Evolutionary conservation across 805 yeast genomes (phyloP), one percentile per base, ranked within the genome.

Genomic region (Candida maltosa): DNA sequence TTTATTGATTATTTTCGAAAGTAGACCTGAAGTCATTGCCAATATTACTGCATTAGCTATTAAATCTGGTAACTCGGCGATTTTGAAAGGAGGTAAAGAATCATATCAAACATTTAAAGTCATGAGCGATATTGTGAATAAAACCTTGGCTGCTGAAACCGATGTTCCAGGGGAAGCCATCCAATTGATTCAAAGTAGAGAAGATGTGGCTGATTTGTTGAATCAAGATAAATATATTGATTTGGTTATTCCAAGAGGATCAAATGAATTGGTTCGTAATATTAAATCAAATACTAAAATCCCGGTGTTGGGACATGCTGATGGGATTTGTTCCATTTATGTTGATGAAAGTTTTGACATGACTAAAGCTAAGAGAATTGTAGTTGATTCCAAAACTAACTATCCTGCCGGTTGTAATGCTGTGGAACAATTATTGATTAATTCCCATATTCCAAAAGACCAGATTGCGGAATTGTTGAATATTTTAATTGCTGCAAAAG

Each of bases 381-480:
- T 79, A 4, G 75, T 87, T 18, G 99, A 93, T 60, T 75, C 96
- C 4, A 93, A 93, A 62, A 87, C 96, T 0, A 89, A 88, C 59
- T 93, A 93, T 56, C 97, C 97, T 32, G 98, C 98, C 9, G 99
- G 96, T n/a, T 93, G 99, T 61, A 93, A 93, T 57, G 97, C 98
- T 6, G 91, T 78, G 37, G 99, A 93, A 60, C 87, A 93, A 22
- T 60, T 93, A 20, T 70, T 93, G 38, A 61, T 94, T 31, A 74
- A 83, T 58, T 62, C 69, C 33, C 53, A 47, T 47, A 39, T 56
- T 56, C 46, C 66, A 54, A 35, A 62, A 41, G 48, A 51, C 45
- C 35, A 46, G 14, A 44, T 48, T 26, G 40, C 45, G 29, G 34
- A 45, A 12, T 48, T 71, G 11, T 39, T 62, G 11, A 56, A 60